Evolutionary conservation across 768 basidiomycete species (phyloP).

Genomic region (Collybia sordida): DNA sequence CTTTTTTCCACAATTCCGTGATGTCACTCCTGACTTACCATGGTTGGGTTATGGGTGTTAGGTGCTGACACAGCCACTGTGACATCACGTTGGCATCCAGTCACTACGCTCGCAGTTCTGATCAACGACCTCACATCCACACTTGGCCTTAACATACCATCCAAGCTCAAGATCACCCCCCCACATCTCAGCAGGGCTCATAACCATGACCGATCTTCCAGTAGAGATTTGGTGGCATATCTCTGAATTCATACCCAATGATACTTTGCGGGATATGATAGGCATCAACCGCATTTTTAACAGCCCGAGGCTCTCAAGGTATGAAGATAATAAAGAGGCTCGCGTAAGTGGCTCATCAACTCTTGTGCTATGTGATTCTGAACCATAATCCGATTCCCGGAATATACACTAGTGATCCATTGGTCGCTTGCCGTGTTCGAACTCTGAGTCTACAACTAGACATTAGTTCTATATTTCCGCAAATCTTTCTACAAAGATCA

Average conservation of each 20-base stretch:
- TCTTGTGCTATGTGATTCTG: not conserved
- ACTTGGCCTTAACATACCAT: too few species aligned
- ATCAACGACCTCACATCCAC: too few species aligned
- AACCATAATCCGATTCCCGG: too few species aligned
- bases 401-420: slow-evolving; percentile 17
- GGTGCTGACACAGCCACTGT: too few species aligned
- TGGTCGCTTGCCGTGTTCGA: slow-evolving; percentile 15
- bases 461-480: not conserved
- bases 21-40: too few species aligned
- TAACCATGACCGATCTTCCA: slow-evolving; percentile 21
- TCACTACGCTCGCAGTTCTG: too few species aligned
- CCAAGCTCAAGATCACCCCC: too few species aligned
- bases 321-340: slow-evolving; percentile 17
- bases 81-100: too few species aligned
- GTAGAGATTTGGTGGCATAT: slow-evolving; percentile 33
- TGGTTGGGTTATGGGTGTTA: too few species aligned
- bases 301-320: slow-evolving; percentile 16
- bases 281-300: slow-evolving; percentile 30
- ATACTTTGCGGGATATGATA: slow-evolving; percentile 20
- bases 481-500: not conserved
- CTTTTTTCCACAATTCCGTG: too few species aligned
- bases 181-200: not conserved
- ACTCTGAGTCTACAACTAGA: slow-evolving; percentile 12
- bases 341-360: slow-evolving; percentile 12
- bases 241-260: slow-evolving; percentile 24